Percentiles rank a stretch among this genome's conserved stretches.
These are phyloP conservation scores for Ilyonectria robusta DNA, from an alignment of 2,329 filamentous ascomycete species.

Conservation along the genomic window DNA sequence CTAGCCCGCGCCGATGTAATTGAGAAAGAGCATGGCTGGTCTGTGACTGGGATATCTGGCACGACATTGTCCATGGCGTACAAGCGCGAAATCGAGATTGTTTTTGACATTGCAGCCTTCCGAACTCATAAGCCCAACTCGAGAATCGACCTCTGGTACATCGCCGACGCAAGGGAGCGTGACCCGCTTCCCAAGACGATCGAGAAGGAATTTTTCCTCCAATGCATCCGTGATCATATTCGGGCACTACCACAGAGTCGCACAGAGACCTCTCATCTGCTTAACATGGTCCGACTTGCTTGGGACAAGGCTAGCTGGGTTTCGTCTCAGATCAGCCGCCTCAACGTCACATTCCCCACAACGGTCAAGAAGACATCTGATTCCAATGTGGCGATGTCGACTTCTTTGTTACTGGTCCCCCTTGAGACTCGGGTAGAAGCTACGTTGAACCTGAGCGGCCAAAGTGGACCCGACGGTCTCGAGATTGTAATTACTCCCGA, in stretches of 20 bases:
- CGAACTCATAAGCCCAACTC: constrained; percentile 61
- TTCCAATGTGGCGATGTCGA: constrained; percentile 72
- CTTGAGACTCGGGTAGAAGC: constrained; percentile 79
- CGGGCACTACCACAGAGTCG: constrained; percentile 72
- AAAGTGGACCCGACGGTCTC: constrained; percentile 62
- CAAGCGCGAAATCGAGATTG: constrained; percentile 78
- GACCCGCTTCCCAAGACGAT: constrained; percentile 70
- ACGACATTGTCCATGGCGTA: constrained; percentile 82
- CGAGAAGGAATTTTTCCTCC: constrained; percentile 82
- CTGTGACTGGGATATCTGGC: constrained; percentile 74
- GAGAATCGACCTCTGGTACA: constrained; percentile 79
- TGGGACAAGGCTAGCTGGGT: constrained; percentile 78
- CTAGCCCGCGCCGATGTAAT: constrained; percentile 75
- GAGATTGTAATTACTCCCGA: constrained; percentile 67
- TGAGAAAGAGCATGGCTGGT: constrained; percentile 79
- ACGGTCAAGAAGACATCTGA: constrained; percentile 75
- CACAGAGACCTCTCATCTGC: constrained; percentile 70
- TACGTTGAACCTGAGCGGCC: constrained; percentile 67
- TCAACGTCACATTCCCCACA: constrained; percentile 77
- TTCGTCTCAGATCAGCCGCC: constrained; percentile 70
- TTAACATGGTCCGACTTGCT: constrained; percentile 70
- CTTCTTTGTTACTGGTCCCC: constrained; percentile 73
- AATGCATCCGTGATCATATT: constrained; percentile 78
- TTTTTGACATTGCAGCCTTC: constrained; percentile 78
- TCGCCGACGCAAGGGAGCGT: constrained; percentile 70